Base-by-base conservation (phyloP, 306 rosid genomes). In the Astragalus glycyphyllos region DNA sequence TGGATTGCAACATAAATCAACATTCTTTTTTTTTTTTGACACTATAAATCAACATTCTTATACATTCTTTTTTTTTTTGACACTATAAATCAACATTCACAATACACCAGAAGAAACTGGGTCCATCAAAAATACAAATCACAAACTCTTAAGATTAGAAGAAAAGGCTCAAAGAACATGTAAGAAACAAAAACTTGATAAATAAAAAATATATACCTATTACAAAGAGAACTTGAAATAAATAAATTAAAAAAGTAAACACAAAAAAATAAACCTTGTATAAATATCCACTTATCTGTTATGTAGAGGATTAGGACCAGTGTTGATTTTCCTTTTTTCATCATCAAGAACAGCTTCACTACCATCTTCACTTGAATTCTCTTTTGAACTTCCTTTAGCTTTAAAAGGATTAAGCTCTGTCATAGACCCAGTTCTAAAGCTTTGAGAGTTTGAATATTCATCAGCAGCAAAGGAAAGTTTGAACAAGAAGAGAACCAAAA, bases 261-360 rank as follows among this genome's bases (percentile, higher is more conserved):
- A 0, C 23, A 8, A 9, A 46, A 6, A 37, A 76, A 49, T n/a
- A 42, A 65, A 11, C 72, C 14, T 29, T 31, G 26, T 13, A 69
- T 44, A 14, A 34, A 34, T 44, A 26, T 64, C 14, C 34, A 70
- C 84, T 81, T 79, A 87, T 85, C 92, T 83, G 71, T 87, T 87
- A 79, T 87, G 92, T 23, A 87, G 81, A 70, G 92, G 92, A 85
- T 87, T 87, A 45, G 92, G 92, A 77, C 92, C 92, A 68, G 92
- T 87, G 78, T 70, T 78, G 81, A 87, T 77, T 77, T 74, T 81
- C 71, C 92, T 87, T 82, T 87, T 87, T 6, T 85, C 85, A 68
- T 77, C 90, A 74, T 69, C 86, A 79, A 81, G 65, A 69, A 61
- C 77, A 5, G 58, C 78, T 46, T 50, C 75, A 29, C 37, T 3